Conservation (phyloP, 345 rosid genomes). For the Syzygium aqueum region DNA sequence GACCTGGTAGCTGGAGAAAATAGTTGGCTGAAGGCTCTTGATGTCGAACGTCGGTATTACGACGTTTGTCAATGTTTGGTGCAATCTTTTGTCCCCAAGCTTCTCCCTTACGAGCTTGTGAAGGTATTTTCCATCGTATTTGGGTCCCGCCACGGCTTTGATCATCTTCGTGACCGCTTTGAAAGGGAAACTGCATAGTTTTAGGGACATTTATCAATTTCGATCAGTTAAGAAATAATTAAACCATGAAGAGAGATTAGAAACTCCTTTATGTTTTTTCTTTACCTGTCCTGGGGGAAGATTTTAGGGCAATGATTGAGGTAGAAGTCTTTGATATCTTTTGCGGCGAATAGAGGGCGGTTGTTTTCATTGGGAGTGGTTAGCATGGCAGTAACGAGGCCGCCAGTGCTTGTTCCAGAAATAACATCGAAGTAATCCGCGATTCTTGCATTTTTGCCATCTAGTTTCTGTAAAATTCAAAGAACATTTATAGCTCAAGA, state of each 20-base stretch:
- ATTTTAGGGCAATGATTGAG: constrained; percentile 13
- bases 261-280: background rate
- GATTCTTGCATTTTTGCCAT: constrained; percentile 24
- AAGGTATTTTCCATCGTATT: constrained; percentile 22
- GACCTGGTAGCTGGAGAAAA: constrained; percentile 23
- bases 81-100: constrained; percentile 13
- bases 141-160: constrained; percentile 15
- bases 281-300: constrained; percentile 15
- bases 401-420: constrained; percentile 30
- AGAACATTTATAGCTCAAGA: background rate
- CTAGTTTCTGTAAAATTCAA: constrained; percentile 14
- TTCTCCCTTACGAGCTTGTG: constrained; percentile 11
- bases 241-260: background rate
- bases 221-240: background rate
- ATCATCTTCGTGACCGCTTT: background rate
- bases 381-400: constrained; percentile 32
- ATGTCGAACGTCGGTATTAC: constrained; percentile 32
- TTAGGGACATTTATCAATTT: background rate
- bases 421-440: constrained; percentile 35
- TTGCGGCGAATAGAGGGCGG: constrained; percentile 30
- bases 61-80: constrained; percentile 22
- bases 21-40: constrained; percentile 22
- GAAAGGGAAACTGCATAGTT: background rate
- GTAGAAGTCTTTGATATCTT: constrained; percentile 22
- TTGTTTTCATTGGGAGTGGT: constrained; percentile 16